Evolutionary conservation across 2,329 filamentous ascomycete species (phyloP), one percentile per base, ranked within the genome.

Genomic region (Colletotrichum sp.): DNA sequence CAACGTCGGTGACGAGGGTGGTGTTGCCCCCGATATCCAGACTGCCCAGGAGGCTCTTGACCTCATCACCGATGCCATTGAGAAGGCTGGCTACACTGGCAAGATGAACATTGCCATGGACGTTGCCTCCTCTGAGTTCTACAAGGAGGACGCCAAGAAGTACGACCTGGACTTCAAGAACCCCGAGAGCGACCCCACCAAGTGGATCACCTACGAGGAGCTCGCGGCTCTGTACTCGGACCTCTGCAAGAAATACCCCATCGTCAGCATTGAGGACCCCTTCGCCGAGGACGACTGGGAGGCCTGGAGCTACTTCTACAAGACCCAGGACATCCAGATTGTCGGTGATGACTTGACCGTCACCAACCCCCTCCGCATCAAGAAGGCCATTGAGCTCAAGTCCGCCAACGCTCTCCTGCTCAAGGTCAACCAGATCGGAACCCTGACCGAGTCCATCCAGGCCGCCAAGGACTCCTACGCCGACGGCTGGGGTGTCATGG

Each of bases 131-230:
- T 98, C 95, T 91, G 97, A 99, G 89, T 99, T 99, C 92, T 99
- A 99, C 94, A 99, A 99, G 91, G 88, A 90, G 83, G 95, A 97
- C 69, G 96, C 90, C 86, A 98, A 99, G 95, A 99, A 99, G 92
- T 99, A 99, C 92, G 97, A 99, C 86, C 92, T 99, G 80, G 97
- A 99, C 94, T 99, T 99, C 95, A 99, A 99, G 95, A 99, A 99
- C 93, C 96, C 97, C 84, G 94, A 99, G 79, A 97, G 94, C 87
- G 97, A 99, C 90, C 92, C 93, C 85, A 92, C 89, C 91, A 99
- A 99, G 93, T 99, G 97, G 97, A 91, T 99, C 91, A 98, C 95
- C 82, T 99, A 99, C 89, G 95, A 99, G 92, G 91, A 99, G 90
- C 94, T 99, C 78, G 96, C 97, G 85, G 93, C 94, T 84, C 90